phyloP scores from a whole-genome alignment of 1,139 yeast species.

The Sugiyamaella novakii region DNA sequence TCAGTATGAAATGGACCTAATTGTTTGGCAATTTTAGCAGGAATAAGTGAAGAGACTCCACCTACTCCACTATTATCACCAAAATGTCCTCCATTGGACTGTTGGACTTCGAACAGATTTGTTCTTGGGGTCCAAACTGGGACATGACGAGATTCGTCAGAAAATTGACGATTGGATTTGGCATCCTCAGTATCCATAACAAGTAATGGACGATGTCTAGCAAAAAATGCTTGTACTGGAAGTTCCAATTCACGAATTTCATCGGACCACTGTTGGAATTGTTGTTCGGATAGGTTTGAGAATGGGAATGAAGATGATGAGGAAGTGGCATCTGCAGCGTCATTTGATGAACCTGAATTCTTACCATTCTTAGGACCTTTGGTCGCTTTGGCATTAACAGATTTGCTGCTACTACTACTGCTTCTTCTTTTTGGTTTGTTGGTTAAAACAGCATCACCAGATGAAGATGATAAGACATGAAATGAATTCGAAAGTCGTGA shows the following conservation, averaged over 20 bases:
- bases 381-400: background rate
- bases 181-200: conserved; percentile 26
- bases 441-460: conserved; percentile 12
- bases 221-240: conserved; percentile 36
- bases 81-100: conserved; percentile 10
- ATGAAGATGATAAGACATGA: conserved; percentile 13
- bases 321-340: background rate
- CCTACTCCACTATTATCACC: conserved; percentile 8
- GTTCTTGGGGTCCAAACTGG: conserved; percentile 21
- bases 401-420: conserved; percentile 6
- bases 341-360: background rate
- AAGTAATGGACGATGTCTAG: conserved; percentile 38
- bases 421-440: conserved; percentile 8
- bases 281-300: conserved; percentile 24
- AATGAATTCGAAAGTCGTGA: conserved; percentile 10
- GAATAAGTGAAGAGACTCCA: conserved; percentile 14
- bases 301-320: conserved; percentile 24
- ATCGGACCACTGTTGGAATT: conserved; percentile 27
- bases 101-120: conserved; percentile 18
- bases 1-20: conserved; percentile 20
- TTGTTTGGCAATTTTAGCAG: conserved; percentile 15
- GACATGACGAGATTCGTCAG: conserved; percentile 13
- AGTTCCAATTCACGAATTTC: conserved; percentile 25
- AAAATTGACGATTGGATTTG: conserved; percentile 10
- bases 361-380: background rate